Percentiles rank a stretch among this genome's conserved stretches.
phyloP scores from a whole-genome alignment of 176 grass and related monocot species.

The Lolium multiflorum region DNA sequence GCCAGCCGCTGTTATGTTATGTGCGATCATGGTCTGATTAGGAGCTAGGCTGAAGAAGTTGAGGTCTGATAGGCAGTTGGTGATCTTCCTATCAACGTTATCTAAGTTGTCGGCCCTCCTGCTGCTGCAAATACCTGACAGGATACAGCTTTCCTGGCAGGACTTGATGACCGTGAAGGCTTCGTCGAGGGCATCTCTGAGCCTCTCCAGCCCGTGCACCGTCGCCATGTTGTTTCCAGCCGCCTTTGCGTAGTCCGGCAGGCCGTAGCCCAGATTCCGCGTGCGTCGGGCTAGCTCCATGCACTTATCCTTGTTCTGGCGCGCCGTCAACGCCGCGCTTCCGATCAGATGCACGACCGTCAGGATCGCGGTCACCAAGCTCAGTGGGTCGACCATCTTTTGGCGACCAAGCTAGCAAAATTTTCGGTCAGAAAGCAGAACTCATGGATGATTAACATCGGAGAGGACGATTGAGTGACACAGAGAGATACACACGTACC shows the following conservation, averaged over 20 bases:
- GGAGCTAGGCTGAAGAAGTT: not conserved
- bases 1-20: not conserved
- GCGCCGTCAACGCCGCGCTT: too few relatives aligned
- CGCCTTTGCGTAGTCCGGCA: too few relatives aligned
- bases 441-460: too few relatives aligned
- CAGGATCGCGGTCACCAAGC: too few relatives aligned
- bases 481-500: too few relatives aligned
- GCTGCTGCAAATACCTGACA: not conserved
- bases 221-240: not conserved
- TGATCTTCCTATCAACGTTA: not conserved
- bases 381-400: too few relatives aligned
- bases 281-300: not conserved
- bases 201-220: not conserved
- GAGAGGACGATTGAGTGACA: too few relatives aligned
- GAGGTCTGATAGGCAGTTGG: not conserved
- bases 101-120: not conserved
- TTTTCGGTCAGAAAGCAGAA: too few relatives aligned
- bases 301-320: too few relatives aligned
- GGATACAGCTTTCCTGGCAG: not conserved
- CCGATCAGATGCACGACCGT: too few relatives aligned
- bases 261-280: not conserved
- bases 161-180: not conserved
- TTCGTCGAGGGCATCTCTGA: not conserved
- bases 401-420: too few relatives aligned
- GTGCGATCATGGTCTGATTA: not conserved